phyloP scores from a whole-genome alignment of 164 flowering plant genomes.

The Magnolia kwangsiensis region DNA sequence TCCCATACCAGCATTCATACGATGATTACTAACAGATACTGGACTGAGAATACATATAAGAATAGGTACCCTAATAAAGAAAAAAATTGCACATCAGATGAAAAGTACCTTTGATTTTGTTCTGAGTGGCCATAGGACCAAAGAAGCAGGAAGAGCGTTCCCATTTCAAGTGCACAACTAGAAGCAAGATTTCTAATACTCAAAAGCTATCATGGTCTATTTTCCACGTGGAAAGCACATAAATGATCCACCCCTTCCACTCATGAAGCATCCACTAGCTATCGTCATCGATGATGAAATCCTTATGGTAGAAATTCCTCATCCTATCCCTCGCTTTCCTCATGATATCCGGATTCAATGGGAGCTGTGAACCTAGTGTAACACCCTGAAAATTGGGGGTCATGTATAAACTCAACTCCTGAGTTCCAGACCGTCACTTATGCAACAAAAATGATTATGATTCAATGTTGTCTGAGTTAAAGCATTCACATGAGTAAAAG shows the following conservation, averaged over 20 bases:
- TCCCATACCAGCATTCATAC: no score
- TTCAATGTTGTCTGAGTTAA: no score
- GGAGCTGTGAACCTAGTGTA: conserved; percentile 71
- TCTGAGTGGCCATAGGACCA: neutral
- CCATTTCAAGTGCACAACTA: neutral
- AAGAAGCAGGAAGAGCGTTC: neutral
- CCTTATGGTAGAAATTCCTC: conserved; percentile 50
- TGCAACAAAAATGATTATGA: no score
- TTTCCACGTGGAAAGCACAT: conserved; percentile 60
- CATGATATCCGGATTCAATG: conserved; percentile 44
- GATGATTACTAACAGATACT: no score
- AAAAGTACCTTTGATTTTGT: neutral
- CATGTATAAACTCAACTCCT: no score
- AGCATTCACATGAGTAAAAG: no score
- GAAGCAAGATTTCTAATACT: neutral
- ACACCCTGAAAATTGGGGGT: no score
- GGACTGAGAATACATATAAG: no score
- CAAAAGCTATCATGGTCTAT: neutral
- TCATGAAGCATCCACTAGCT: conserved; percentile 72
- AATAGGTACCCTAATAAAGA: no score
- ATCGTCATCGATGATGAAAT: conserved; percentile 67
- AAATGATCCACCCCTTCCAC: conserved; percentile 74
- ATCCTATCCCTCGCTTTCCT: conserved; percentile 37
- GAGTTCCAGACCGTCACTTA: no score
- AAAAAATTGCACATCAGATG: no score